These are phyloP conservation scores for Medicago truncatula DNA, from an alignment of 306 rosid species.

Conservation along the genomic window MtrunA17r5.0-ANR NC_053049.1:5608001-5608500, in stretches of 20 bases:
- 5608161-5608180: rapidly evolving
- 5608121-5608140: too few species aligned
- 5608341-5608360: not conserved
- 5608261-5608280: not conserved
- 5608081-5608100: not conserved
- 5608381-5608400: not conserved
- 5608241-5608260: not conserved
- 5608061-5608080: slow-evolving; percentile 13
- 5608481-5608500: not conserved
- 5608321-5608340: not conserved
- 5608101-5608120: rapidly evolving
- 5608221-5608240: rapidly evolving
- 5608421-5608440: rapidly evolving
- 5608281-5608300: not conserved
- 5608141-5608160: too few species aligned
- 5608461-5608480: not conserved
- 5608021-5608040: not conserved
- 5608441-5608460: not conserved
- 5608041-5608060: not conserved
- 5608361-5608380: rapidly evolving
- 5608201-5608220: slow-evolving; percentile 2
- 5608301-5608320: rapidly evolving
- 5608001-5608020: slow-evolving; percentile 32
- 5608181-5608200: slow-evolving; percentile 26
- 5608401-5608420: slow-evolving; percentile 25